These are phyloP conservation scores for Xylaria sp. DNA, from an alignment of 2,329 filamentous ascomycete genomes.

Conservation along the genomic window DNA sequence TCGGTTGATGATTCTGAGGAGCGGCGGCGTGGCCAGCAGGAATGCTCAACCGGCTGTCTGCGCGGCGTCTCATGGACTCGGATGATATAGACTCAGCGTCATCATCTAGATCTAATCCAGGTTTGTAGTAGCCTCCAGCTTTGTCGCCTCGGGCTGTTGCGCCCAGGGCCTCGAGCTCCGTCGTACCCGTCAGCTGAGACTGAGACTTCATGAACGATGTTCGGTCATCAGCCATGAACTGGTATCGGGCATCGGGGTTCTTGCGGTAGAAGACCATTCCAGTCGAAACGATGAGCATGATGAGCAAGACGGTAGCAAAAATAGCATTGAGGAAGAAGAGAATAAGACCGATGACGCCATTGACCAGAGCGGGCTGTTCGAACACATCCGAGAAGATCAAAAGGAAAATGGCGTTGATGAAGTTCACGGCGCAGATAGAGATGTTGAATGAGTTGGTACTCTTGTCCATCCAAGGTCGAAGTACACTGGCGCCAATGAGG, in stretches of 20 bases:
- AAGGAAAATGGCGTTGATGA: slow-evolving; percentile 80
- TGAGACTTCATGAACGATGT: slow-evolving; percentile 91
- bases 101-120: slow-evolving; percentile 70
- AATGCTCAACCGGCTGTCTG: slow-evolving; percentile 33
- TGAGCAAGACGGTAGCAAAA: slow-evolving; percentile 75
- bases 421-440: slow-evolving; percentile 80
- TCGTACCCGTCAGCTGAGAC: slow-evolving; percentile 70
- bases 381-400: slow-evolving; percentile 84
- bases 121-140: slow-evolving; percentile 55
- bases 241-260: slow-evolving; percentile 86
- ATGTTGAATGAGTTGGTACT: slow-evolving; percentile 92
- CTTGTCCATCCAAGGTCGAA: slow-evolving; percentile 95
- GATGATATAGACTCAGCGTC: slow-evolving; percentile 71
- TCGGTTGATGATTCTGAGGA: slow-evolving; percentile 34
- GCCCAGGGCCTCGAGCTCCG: slow-evolving; percentile 81
- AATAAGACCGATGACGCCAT: slow-evolving; percentile 81
- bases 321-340: slow-evolving; percentile 83
- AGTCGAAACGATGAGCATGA: slow-evolving; percentile 75
- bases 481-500: slow-evolving; percentile 73
- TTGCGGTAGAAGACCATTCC: slow-evolving; percentile 75
- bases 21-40: slow-evolving; percentile 23
- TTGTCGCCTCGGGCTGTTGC: slow-evolving; percentile 82
- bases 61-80: slow-evolving; percentile 53
- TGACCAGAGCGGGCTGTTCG: slow-evolving; percentile 76
- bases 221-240: slow-evolving; percentile 87